A percentile compares a stretch with the other conserved stretches of the same genome.
phyloP scores from a whole-genome alignment of 768 basidiomycete genomes.

The Pisolithus orientalis region DNA sequence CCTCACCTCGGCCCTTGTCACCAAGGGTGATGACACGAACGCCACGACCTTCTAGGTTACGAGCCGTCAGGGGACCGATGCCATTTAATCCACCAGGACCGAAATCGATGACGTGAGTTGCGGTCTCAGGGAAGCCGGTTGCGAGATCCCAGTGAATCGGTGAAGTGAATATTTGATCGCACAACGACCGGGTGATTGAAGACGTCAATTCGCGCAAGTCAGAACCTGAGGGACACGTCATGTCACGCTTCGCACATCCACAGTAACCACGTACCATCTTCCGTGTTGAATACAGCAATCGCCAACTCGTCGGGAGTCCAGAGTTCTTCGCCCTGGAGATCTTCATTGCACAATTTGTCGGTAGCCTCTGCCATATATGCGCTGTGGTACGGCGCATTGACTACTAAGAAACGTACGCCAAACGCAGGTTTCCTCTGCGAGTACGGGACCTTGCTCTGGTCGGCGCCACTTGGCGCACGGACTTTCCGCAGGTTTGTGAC shows the following conservation, averaged over 20 bases:
- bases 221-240: slow-evolving; percentile 45
- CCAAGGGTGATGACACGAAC: slow-evolving; percentile 86
- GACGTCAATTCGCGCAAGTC: slow-evolving; percentile 68
- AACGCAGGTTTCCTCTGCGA: slow-evolving; percentile 95
- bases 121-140: slow-evolving; percentile 81
- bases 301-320: slow-evolving; percentile 65
- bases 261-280: slow-evolving; percentile 58
- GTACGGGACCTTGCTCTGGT: slow-evolving; percentile 92
- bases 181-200: slow-evolving; percentile 82
- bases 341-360: slow-evolving; percentile 69
- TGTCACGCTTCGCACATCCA: slow-evolving; percentile 17
- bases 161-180: slow-evolving; percentile 87
- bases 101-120: slow-evolving; percentile 94
- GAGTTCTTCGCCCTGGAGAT: slow-evolving; percentile 71
- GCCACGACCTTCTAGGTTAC: slow-evolving; percentile 90
- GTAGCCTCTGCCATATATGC: slow-evolving; percentile 70
- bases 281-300: slow-evolving; percentile 89
- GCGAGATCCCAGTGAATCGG: slow-evolving; percentile 93
- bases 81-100: slow-evolving; percentile 93
- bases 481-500: slow-evolving; percentile 88
- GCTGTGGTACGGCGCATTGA: slow-evolving; percentile 96
- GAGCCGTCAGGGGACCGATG: slow-evolving; percentile 84
- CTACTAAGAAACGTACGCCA: slow-evolving; percentile 87
- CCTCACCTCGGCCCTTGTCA: slow-evolving; percentile 84
- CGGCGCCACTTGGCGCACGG: slow-evolving; percentile 77